A percentile compares a stretch with the other conserved stretches of the same genome.
These are phyloP conservation scores for Alternaria sp. DNA, from an alignment of 2,329 filamentous ascomycete species.

Conservation along the genomic window DNA sequence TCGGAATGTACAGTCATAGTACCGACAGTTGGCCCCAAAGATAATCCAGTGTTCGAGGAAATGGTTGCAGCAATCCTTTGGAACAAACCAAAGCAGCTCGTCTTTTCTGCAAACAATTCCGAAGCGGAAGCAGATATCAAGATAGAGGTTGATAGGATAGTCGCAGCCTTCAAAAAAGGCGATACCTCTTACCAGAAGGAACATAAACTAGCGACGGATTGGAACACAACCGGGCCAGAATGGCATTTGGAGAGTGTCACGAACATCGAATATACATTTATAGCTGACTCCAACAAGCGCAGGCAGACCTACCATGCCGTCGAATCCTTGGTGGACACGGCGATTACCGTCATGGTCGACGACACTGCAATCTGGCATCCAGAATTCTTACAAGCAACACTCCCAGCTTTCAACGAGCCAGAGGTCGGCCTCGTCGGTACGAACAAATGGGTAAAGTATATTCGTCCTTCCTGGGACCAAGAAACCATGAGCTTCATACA, in stretches of 20 bases:
- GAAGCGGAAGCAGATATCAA: constrained; percentile 5
- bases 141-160: not conserved
- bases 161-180: not conserved
- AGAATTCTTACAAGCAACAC: constrained; percentile 21
- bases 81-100: constrained; percentile 25
- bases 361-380: constrained; percentile 35
- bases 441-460: constrained; percentile 34
- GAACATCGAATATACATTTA: constrained; percentile 14
- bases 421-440: constrained; percentile 38
- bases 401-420: constrained; percentile 30
- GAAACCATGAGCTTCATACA: not conserved
- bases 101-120: constrained; percentile 31
- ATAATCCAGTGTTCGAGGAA: constrained; percentile 17
- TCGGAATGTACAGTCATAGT: constrained; percentile 32
- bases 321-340: constrained; percentile 12
- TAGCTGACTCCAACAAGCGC: constrained; percentile 32
- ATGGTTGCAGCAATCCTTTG: constrained; percentile 25
- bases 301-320: constrained; percentile 26
- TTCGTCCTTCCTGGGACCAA: not conserved
- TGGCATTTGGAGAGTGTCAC: not conserved
- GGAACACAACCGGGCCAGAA: not conserved
- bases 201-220: not conserved
- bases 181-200: not conserved
- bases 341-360: constrained; percentile 27
- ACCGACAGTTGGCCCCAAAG: constrained; percentile 28